phyloP scores from a whole-genome alignment of 2,329 filamentous ascomycete genomes.

The Fusarium sacchari region DNA sequence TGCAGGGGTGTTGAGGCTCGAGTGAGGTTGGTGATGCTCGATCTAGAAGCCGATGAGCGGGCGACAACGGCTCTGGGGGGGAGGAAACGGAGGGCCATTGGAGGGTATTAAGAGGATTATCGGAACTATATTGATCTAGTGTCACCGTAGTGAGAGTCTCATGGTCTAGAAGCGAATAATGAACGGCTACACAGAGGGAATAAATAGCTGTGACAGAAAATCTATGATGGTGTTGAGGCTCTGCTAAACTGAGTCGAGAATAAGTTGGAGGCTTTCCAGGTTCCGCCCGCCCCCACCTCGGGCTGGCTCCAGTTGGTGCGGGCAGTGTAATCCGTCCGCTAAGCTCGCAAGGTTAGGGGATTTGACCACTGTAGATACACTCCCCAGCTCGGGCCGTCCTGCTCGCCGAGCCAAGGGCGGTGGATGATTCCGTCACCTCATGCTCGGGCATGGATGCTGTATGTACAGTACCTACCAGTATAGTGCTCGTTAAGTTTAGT shows the following conservation, averaged over 20 bases:
- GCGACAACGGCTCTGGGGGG: slow-evolving; percentile 17
- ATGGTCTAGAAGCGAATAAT: slow-evolving; percentile 5
- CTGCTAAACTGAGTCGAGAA: slow-evolving; percentile 27
- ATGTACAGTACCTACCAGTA: neutral
- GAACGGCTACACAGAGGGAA: neutral
- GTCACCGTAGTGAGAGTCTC: neutral
- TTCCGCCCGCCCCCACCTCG: slow-evolving; percentile 2
- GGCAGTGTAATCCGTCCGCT: slow-evolving; percentile 4
- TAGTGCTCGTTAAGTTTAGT: neutral
- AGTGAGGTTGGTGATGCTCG: slow-evolving; percentile 31
- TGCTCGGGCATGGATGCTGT: no score
- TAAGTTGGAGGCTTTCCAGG: slow-evolving; percentile 27
- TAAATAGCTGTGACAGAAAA: slow-evolving; percentile 8
- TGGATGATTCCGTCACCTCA: slow-evolving; percentile 42
- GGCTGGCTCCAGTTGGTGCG: neutral
- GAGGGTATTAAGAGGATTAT: neutral
- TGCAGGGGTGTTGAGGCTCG: slow-evolving; percentile 38
- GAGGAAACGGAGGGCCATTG: slow-evolving; percentile 37
- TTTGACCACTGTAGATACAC: slow-evolving; percentile 22
- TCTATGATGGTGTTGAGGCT: slow-evolving; percentile 41
- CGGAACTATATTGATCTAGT: neutral
- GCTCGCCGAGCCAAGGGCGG: slow-evolving; percentile 36
- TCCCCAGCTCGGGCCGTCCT: slow-evolving; percentile 42
- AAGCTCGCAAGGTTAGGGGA: slow-evolving; percentile 14
- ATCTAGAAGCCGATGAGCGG: slow-evolving; percentile 16